Evolutionary conservation across 371 early-diverging fungal genomes (phyloP).

Genomic region (Mucor lusitanicus): DNA sequence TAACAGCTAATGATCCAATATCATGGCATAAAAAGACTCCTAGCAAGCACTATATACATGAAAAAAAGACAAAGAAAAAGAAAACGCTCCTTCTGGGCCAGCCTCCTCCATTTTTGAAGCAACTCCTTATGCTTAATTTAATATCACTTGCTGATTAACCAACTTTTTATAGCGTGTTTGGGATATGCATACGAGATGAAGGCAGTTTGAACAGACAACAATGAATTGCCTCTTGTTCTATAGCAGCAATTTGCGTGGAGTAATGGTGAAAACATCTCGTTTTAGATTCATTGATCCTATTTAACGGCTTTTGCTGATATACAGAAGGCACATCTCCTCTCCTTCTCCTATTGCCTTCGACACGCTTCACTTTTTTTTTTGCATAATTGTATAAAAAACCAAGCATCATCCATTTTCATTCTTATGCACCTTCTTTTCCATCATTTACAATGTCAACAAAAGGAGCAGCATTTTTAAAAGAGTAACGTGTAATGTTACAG

Average conservation of each 20-base stretch:
- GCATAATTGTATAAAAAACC: neutral
- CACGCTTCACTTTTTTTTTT: neutral
- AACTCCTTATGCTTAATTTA: too few species aligned
- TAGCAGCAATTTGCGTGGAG: too few species aligned
- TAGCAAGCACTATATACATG: neutral
- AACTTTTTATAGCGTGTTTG: too few species aligned
- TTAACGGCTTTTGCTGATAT: neutral
- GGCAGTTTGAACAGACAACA: too few species aligned
- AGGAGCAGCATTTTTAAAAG: neutral
- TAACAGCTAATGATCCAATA: neutral
- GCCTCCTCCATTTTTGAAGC: too few species aligned
- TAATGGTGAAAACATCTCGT: too few species aligned
- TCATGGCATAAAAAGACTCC: neutral
- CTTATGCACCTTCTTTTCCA: neutral
- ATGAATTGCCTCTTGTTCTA: too few species aligned
- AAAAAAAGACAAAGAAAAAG: too few species aligned
- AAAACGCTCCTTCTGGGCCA: too few species aligned
- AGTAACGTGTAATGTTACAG: neutral
- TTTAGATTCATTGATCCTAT: too few species aligned
- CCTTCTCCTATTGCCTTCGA: neutral
- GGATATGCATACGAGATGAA: too few species aligned
- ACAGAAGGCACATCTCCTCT: neutral
- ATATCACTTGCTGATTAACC: too few species aligned
- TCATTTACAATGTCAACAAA: slow-evolving; percentile 5
- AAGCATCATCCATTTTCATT: neutral